Conservation (phyloP, 31 red algal species). For the Odonthalia washingtoniensis region DNA sequence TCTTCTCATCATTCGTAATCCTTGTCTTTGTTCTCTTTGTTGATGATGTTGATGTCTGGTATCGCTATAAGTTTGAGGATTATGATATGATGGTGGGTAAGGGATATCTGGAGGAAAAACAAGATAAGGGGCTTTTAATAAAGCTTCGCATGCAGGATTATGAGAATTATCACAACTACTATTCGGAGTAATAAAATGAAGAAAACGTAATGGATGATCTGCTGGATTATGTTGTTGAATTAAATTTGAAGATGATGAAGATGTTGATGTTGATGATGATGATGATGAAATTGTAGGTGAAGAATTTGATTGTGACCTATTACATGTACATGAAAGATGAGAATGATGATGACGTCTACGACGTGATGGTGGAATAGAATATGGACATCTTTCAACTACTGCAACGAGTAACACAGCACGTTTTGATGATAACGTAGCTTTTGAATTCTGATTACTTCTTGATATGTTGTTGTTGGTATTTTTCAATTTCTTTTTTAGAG, state of each 20-base stretch:
- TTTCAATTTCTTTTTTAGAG: too few species aligned
- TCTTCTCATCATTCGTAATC: not conserved
- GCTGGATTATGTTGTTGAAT: not conserved
- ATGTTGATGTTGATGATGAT: not conserved
- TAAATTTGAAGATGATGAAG: not conserved
- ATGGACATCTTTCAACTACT: not conserved
- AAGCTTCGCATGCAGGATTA: not conserved
- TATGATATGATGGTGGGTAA: not conserved
- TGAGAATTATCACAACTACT: not conserved
- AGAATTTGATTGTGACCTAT: not conserved
- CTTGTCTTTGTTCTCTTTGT: not conserved
- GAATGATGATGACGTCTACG: not conserved
- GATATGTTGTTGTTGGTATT: too few species aligned
- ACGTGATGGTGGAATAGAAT: not conserved
- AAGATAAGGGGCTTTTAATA: not conserved
- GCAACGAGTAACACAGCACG: not conserved
- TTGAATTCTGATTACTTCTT: too few species aligned
- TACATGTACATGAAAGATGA: not conserved
- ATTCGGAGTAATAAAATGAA: not conserved
- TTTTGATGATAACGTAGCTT: too few species aligned
- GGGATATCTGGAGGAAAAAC: not conserved
- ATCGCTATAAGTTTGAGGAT: too few species aligned
- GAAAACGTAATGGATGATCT: not conserved
- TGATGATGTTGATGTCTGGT: not conserved
- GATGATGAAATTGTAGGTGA: not conserved